These are phyloP conservation scores for Saussurea involucrata DNA, from an alignment of 129 eudicot species.

Conservation along the genomic window DNA sequence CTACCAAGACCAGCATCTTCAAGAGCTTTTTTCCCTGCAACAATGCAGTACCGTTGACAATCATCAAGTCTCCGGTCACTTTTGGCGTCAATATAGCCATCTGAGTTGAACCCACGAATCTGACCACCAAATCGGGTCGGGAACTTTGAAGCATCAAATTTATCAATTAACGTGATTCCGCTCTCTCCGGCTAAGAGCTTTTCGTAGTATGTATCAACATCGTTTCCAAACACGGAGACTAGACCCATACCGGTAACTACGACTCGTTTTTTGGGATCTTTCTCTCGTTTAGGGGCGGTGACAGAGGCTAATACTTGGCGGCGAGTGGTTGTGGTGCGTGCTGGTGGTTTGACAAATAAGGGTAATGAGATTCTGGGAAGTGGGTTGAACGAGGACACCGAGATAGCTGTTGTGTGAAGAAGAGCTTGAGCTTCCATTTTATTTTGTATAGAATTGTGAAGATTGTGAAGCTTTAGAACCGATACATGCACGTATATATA, in stretches of 20 bases:
- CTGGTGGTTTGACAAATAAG: neutral
- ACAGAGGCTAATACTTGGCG: neutral
- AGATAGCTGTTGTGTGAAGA: no score
- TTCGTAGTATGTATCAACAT: slow-evolving; percentile 52
- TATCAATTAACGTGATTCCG: slow-evolving; percentile 52
- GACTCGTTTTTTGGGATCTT: slow-evolving; percentile 63
- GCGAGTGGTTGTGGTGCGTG: slow-evolving; percentile 4
- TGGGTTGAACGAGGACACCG: slow-evolving; percentile 26
- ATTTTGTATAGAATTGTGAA: neutral
- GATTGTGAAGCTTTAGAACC: neutral
- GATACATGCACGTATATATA: no score
- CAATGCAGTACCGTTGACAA: no score
- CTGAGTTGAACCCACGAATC: no score
- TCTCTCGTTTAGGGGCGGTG: no score
- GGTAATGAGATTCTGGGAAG: neutral
- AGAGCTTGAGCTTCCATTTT: slow-evolving; percentile 41
- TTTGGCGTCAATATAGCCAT: no score
- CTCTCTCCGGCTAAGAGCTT: slow-evolving; percentile 56
- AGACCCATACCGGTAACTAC: no score
- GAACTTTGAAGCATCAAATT: no score
- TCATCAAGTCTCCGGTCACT: no score
- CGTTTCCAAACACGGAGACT: slow-evolving; percentile 73
- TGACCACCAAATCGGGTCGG: no score
- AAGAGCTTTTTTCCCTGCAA: no score
- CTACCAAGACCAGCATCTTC: no score